Percentiles rank a stretch among this genome's conserved stretches.
Evolutionary conservation across 176 grass and related monocot genomes (phyloP).

Genomic region (Pontederia paniculata): DNA sequence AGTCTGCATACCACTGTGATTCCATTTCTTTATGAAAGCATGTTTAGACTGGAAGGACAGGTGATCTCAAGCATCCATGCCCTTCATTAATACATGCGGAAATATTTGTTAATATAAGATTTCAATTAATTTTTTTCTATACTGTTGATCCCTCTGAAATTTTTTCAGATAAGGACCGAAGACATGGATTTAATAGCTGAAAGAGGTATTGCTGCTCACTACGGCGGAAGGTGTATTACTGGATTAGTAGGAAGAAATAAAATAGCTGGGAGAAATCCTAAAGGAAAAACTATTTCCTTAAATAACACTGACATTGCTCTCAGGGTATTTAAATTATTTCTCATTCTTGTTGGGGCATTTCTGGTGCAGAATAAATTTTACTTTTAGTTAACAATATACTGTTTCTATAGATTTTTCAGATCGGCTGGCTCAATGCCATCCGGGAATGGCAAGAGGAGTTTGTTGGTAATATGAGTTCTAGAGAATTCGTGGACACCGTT

Average conservation of each 20-base stretch:
- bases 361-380: no score
- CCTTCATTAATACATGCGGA: not conserved
- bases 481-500: slow-evolving; percentile 92
- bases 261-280: slow-evolving; percentile 46
- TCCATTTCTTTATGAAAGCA: slow-evolving; percentile 97
- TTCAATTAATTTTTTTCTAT: not conserved
- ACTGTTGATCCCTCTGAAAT: no score
- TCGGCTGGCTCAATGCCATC: slow-evolving; percentile 98
- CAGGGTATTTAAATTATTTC: slow-evolving; percentile 46
- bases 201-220: slow-evolving; percentile 97
- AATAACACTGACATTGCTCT: slow-evolving; percentile 76
- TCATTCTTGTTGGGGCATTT: no score
- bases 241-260: slow-evolving; percentile 40
- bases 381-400: no score
- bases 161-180: slow-evolving; percentile 87
- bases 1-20: slow-evolving; percentile 93
- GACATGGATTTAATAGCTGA: slow-evolving; percentile 99
- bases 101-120: not conserved
- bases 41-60: slow-evolving; percentile 98
- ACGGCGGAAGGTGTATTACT: slow-evolving; percentile 72
- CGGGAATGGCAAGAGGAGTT: slow-evolving; percentile 99
- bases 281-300: slow-evolving; percentile 65
- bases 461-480: slow-evolving; percentile 97
- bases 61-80: slow-evolving; percentile 5
- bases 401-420: slow-evolving; percentile 28